Percentiles rank a stretch among this genome's conserved stretches.
These are phyloP conservation scores for Graphilbum sp. DNA, from an alignment of 2,329 filamentous ascomycete genomes.

Conservation along the genomic window DNA sequence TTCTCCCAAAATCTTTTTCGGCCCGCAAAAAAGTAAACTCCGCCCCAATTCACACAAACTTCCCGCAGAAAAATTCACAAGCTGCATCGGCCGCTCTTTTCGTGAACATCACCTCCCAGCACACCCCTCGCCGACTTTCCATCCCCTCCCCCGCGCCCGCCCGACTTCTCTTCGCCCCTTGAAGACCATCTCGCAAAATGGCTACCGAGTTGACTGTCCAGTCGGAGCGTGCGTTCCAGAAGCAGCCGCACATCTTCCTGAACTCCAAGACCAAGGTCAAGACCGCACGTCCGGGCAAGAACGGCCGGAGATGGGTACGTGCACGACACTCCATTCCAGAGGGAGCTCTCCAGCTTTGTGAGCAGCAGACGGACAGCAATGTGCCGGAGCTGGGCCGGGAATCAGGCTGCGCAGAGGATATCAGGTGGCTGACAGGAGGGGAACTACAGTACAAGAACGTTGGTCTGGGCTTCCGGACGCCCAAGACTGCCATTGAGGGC, in stretches of 20 bases:
- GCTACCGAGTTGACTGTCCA: conserved; percentile 98
- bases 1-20: conserved; percentile 2
- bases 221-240: conserved; percentile 99
- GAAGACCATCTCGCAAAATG: conserved; percentile 36
- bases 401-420: no score
- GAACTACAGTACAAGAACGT: conserved; percentile 76
- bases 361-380: not conserved
- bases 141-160: not conserved
- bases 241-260: conserved; percentile 99
- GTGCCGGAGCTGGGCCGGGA: no score
- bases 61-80: not conserved
- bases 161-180: no score
- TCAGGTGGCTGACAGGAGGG: not conserved
- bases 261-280: conserved; percentile 88
- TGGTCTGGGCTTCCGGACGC: conserved; percentile 96
- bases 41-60: conserved; percentile 5
- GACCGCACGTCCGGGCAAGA: conserved; percentile 76
- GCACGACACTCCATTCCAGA: no score
- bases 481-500: conserved; percentile 97
- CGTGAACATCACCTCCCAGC: conserved; percentile 1
- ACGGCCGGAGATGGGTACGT: conserved; percentile 55
- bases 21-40: conserved; percentile 4
- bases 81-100: not conserved
- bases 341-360: not conserved
- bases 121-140: not conserved